Evolutionary conservation across 108 stramenopile species (phyloP), one percentile per base, ranked within the genome.

Genomic region (Fragilariopsis cylindrus): DNA sequence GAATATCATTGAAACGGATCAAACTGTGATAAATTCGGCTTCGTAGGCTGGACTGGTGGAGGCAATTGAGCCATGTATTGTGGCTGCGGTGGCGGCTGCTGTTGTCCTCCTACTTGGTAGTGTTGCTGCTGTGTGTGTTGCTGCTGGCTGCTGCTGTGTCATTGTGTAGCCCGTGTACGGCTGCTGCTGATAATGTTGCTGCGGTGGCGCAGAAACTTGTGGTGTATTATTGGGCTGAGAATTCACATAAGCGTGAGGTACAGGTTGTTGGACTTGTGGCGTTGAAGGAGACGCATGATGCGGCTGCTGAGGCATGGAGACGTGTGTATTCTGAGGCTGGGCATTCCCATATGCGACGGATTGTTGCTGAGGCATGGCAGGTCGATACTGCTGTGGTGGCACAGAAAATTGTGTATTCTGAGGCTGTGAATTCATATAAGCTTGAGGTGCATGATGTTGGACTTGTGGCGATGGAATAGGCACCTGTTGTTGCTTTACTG

Each of bases 11-110:
- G 58, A 4, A 80, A 75, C n/a, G 79, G 79, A 55, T 80, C 79
- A 55, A 80, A 80, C 62, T 80, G 79, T 16, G 79, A 71, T 11
- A 75, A 1, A 53, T 69, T 62, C 39, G 76, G 76, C 46, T 70
- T 69, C n/a, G 39, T 13, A 8, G 57, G 76, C n/a, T 68, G 56
- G n/a, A 46, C 66, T 18, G 65, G 66, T 67, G 66, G 74, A 41
- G 67, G 43, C 19, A 12, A 19, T 68, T 68, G 67, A 21, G 67
- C 49, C 5, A 40, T 11, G 46, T 48, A 68, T 18, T 68, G 67
- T 53, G 48, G 67, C 40, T 48, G 48, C 7, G 48, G 67, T 19
- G 19, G 30, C 6, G 49, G 7, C 4, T 63, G 67, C 8, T 9
- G 49, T 53, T 53, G 52, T 0, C 15, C 52, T 15, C 52, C 52